A percentile compares a stretch with the other conserved stretches of the same genome.
Evolutionary conservation across 192 early-diverging fungal genomes (phyloP).

Genomic region (Chytriomyces hyalinus): DNA sequence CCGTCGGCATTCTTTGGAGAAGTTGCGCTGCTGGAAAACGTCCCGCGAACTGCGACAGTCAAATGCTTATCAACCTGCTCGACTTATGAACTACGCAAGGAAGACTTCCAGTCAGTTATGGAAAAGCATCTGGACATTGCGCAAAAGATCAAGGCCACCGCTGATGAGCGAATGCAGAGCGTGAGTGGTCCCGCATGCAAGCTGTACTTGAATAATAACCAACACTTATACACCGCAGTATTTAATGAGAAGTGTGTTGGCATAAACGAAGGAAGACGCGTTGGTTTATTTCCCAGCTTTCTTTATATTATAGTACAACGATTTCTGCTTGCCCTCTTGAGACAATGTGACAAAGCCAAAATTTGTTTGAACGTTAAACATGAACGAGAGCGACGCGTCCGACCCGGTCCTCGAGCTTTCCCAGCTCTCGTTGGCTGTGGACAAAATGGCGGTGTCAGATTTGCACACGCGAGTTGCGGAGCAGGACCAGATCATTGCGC

Average conservation of each 20-base stretch:
- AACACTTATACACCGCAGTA: constrained; percentile 18
- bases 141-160: constrained; percentile 46
- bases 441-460: neutral
- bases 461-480: neutral
- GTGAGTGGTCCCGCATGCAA: neutral
- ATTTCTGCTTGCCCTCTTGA: neutral
- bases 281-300: neutral
- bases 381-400: neutral
- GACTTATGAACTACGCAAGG: constrained; percentile 44
- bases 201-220: neutral
- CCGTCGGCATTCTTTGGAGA: constrained; percentile 62
- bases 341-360: neutral
- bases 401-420: neutral
- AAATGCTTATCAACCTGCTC: constrained; percentile 46
- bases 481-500: neutral
- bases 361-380: neutral
- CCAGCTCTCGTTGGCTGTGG: neutral
- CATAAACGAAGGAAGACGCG: constrained; percentile 19
- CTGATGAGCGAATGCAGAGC: constrained; percentile 50
- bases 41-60: constrained; percentile 57
- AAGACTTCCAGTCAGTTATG: constrained; percentile 44
- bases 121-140: constrained; percentile 45
- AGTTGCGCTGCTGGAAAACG: constrained; percentile 58
- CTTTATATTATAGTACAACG: too few species aligned
- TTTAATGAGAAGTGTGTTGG: constrained; percentile 56